Percentiles rank a stretch among this genome's conserved stretches.
These are phyloP conservation scores for Aspergillus haitiensis DNA, from an alignment of 495 filamentous ascomycete genomes.

Conservation along the genomic window DNA sequence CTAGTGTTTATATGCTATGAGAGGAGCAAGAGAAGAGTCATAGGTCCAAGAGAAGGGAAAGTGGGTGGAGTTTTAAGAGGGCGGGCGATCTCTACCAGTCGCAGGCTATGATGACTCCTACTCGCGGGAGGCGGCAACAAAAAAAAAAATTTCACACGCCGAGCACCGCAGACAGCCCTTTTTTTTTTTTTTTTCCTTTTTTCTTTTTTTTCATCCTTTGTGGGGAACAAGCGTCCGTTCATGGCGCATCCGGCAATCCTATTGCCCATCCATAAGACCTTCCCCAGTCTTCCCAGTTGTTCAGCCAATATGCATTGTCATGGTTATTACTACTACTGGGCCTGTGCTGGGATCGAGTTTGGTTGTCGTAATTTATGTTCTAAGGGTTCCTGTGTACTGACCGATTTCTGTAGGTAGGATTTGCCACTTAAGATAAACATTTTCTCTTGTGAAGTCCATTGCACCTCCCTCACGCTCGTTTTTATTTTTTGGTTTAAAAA, in stretches of 20 bases:
- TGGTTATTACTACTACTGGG: slow-evolving; percentile 21
- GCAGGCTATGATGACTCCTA: slow-evolving; percentile 23
- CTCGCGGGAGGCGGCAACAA: slow-evolving; percentile 23
- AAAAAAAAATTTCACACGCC: slow-evolving; percentile 31
- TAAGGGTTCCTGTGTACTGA: not conserved
- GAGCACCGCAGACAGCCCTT: slow-evolving; percentile 14
- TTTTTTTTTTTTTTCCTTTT: slow-evolving; percentile 15
- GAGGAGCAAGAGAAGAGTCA: slow-evolving; percentile 28
- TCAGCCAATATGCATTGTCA: slow-evolving; percentile 19
- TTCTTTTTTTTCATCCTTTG: slow-evolving; percentile 16
- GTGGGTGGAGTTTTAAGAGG: slow-evolving; percentile 25
- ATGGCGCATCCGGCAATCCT: slow-evolving; percentile 19
- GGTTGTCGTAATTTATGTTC: not conserved
- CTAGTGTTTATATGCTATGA: slow-evolving; percentile 25
- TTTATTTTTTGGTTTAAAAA: too few species aligned
- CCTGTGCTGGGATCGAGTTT: not conserved
- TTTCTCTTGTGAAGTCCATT: not conserved
- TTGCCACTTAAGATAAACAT: not conserved
- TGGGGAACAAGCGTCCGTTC: slow-evolving; percentile 26
- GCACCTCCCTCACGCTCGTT: too few species aligned
- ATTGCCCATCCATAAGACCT: slow-evolving; percentile 21
- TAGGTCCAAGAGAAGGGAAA: slow-evolving; percentile 24
- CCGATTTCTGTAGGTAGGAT: not conserved
- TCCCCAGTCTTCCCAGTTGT: slow-evolving; percentile 14
- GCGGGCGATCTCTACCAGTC: slow-evolving; percentile 26